These are phyloP conservation scores for Pseudotsuga menziesii DNA, from an alignment of 75 land plant genomes.

Conservation along the genomic window DNA sequence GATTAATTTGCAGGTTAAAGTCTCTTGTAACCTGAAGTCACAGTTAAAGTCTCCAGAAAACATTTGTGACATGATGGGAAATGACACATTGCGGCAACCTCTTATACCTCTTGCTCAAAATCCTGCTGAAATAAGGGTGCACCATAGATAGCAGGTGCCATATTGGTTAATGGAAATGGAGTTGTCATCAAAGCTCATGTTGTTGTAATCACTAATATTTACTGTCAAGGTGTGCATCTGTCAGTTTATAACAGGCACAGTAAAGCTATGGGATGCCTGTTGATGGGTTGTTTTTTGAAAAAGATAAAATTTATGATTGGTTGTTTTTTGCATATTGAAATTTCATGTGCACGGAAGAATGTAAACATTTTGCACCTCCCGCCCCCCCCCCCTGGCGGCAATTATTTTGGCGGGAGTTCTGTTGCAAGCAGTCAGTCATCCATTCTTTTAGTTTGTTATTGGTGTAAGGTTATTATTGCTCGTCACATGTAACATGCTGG, in stretches of 20 bases:
- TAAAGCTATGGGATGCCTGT: background rate
- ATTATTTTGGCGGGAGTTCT: too few species aligned
- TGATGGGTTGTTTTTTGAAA: background rate
- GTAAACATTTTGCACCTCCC: too few species aligned
- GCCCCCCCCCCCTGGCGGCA: too few species aligned
- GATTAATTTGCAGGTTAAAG: conserved; percentile 1
- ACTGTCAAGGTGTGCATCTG: background rate
- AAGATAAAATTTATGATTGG: too few species aligned
- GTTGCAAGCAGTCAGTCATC: too few species aligned
- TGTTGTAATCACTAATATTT: background rate
- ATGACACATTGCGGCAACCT: conserved; percentile 9
- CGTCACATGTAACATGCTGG: too few species aligned
- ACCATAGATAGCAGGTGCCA: background rate
- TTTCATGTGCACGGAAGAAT: too few species aligned
- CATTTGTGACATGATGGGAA: background rate
- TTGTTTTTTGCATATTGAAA: too few species aligned
- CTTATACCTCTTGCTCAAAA: conserved; percentile 3
- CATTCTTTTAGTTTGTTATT: too few species aligned
- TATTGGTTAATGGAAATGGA: background rate
- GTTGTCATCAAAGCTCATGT: background rate
- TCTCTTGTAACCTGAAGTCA: background rate
- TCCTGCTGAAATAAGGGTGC: background rate
- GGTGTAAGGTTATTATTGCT: too few species aligned
- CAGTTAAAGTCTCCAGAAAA: background rate
- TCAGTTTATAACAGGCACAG: background rate